A percentile compares a stretch with the other conserved stretches of the same genome.
phyloP scores from a whole-genome alignment of 2,329 filamentous ascomycete species.

The Fusarium clavum region DNA sequence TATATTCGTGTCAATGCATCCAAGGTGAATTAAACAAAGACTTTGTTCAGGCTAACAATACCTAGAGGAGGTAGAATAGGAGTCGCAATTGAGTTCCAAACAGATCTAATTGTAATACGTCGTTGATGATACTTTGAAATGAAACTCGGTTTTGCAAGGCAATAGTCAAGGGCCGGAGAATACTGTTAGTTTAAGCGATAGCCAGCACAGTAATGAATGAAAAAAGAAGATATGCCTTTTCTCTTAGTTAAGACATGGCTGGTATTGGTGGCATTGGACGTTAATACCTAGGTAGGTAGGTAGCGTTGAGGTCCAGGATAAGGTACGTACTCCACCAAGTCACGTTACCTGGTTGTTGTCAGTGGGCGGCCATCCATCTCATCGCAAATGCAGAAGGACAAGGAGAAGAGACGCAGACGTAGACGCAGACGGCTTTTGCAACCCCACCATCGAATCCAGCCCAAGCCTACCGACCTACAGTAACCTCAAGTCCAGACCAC shows the following conservation, averaged over 20 bases:
- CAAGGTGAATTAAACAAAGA: background rate
- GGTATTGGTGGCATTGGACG: background rate
- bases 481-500: constrained; percentile 18
- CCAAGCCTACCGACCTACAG: constrained; percentile 5
- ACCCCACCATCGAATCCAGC: constrained; percentile 39
- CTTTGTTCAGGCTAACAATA: too few species aligned
- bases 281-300: too few species aligned
- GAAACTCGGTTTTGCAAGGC: background rate
- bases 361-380: constrained; percentile 2
- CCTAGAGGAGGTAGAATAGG: background rate
- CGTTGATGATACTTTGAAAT: background rate
- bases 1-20: background rate
- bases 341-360: constrained; percentile 41
- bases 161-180: background rate
- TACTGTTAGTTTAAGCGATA: background rate
- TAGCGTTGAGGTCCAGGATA: constrained; percentile 3
- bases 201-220: background rate
- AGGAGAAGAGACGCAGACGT: constrained; percentile 8
- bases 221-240: background rate
- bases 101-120: background rate
- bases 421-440: constrained; percentile 34
- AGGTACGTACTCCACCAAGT: constrained; percentile 33
- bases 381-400: constrained; percentile 12
- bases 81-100: background rate
- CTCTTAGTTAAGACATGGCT: background rate